Conservation (phyloP, 2,329 filamentous ascomycete species). For the Fusarium floridanum region DNA sequence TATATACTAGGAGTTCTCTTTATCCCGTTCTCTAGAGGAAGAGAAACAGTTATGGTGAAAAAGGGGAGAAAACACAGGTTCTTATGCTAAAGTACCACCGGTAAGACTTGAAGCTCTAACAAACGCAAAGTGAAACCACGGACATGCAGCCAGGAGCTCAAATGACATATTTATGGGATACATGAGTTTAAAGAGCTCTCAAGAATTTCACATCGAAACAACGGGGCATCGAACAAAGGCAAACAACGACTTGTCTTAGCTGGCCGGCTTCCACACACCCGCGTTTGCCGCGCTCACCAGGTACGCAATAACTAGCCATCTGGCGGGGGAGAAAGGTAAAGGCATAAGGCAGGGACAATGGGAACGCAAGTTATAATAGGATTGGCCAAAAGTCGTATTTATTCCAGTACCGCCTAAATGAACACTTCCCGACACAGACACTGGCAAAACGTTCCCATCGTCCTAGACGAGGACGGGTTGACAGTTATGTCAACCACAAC, state of each 20-base stretch:
- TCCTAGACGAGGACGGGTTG: background rate
- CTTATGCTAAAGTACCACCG: no score
- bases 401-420: background rate
- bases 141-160: no score
- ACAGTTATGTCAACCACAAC: background rate
- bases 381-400: background rate
- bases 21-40: no score
- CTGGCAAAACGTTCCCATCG: background rate
- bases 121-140: no score
- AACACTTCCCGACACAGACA: background rate
- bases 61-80: no score
- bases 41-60: no score
- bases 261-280: background rate
- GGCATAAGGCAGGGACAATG: background rate
- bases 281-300: background rate
- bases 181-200: no score
- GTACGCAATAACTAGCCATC: background rate
- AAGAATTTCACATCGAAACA: accelerated
- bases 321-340: background rate
- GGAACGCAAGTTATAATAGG: background rate
- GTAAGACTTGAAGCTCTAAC: no score
- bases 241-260: background rate
- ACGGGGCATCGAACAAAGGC: background rate
- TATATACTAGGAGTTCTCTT: no score
- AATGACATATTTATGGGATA: no score